These are phyloP conservation scores for Emericellopsis terricola DNA, from an alignment of 495 filamentous ascomycete genomes.

Conservation along the genomic window DNA sequence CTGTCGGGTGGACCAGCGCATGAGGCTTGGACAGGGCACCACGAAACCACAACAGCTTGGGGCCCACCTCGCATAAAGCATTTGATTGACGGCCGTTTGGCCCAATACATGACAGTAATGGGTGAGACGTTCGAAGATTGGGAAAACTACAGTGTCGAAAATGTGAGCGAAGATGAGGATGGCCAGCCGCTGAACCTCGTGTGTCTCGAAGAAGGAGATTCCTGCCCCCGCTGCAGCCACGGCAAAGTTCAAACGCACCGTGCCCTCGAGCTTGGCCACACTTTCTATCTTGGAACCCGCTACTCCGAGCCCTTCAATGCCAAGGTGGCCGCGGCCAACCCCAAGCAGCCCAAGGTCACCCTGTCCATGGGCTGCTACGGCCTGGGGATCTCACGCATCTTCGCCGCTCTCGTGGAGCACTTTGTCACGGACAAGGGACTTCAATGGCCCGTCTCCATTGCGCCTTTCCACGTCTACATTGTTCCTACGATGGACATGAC, in stretches of 20 bases:
- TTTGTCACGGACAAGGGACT: constrained; percentile 59
- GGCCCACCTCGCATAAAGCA: constrained; percentile 23
- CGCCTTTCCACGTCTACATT: constrained; percentile 68
- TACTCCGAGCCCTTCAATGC: constrained; percentile 64
- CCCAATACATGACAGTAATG: not conserved
- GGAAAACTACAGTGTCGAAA: not conserved
- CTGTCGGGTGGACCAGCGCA: constrained; percentile 23
- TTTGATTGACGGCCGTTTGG: constrained; percentile 26
- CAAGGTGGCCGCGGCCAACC: constrained; percentile 23
- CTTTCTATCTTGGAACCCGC: constrained; percentile 80
- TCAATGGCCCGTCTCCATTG: constrained; percentile 75
- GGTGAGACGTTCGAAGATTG: not conserved
- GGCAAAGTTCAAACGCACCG: constrained; percentile 47
- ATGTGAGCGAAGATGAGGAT: constrained; percentile 3
- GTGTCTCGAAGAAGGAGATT: constrained; percentile 46
- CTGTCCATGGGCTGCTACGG: constrained; percentile 95
- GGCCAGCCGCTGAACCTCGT: constrained; percentile 34
- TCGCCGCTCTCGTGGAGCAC: constrained; percentile 64
- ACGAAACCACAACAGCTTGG: constrained; percentile 17
- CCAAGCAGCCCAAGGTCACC: constrained; percentile 14
- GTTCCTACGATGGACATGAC: constrained; percentile 33
- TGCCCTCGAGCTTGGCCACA: constrained; percentile 84
- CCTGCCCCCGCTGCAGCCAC: constrained; percentile 47
- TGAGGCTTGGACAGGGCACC: constrained; percentile 27
- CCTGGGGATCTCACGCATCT: constrained; percentile 82